Base-by-base conservation (phyloP, 192 early-diverging fungal genomes). In the Borealophlyctis nickersoniae region DNA sequence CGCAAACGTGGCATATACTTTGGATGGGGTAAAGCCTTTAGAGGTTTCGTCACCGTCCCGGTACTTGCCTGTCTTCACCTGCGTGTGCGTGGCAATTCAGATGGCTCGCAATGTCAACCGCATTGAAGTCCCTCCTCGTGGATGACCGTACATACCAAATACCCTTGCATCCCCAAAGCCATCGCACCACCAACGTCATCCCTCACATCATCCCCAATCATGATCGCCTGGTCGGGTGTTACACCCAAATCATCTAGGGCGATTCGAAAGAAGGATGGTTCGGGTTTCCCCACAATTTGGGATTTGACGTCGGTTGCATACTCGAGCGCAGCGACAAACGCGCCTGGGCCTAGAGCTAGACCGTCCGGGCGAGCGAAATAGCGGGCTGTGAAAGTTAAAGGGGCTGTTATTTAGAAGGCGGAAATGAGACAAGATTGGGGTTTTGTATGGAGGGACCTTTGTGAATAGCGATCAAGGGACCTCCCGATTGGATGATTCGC, bases 191-290 rank as follows among this genome's bases (percentile, higher is more conserved):
- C 89, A 2, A 94, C 78, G 70, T 96, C 94, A 32, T 88, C 87
- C 5, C 79, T 68, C 4, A 93, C 87, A 36, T 93, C 91, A 68
- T 96, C 94, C 35, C 94, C 94, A 57, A 96, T 84, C 85, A 94
- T 92, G 0, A 87, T 87, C 34, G 88, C 90, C 2, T 77, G 58
- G 31, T 72, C 61, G 0, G 88, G 81, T 19, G 62, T 69, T 4
- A 76, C 54, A 65, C 80, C 73, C 86, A 94, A 81, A 60, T 88
- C 86, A 48, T 81, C 77, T 27, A 96, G 70, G 0, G 89, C 94
- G 23, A 88, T 55, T 64, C 87, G 77, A 63, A 90, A 94, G 67
- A 96, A 94, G 26, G 76, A 79, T 36, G 60, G 78, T 2, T 76
- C 73, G 0, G 94, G 94, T 66, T 96, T 96, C 4, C 94, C 94